Base-by-base conservation (phyloP, 1,139 yeast species). In the Candida sp. region DNA sequence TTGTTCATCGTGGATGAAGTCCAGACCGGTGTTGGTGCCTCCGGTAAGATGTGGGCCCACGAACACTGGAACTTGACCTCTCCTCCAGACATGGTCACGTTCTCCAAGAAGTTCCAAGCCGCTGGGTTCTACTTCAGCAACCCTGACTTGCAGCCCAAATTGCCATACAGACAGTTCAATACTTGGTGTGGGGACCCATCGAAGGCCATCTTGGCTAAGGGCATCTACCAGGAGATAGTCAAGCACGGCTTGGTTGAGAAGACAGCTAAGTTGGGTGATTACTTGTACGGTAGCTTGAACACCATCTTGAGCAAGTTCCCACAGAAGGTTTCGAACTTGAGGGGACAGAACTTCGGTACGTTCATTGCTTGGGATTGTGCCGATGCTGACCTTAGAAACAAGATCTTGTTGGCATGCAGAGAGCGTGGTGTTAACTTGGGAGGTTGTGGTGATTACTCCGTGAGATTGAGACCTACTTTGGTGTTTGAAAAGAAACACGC, bases 141-240 rank as follows among this genome's bases (percentile, higher is more conserved):
- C 67, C 83, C 83, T 33, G 75, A 77, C 49, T 80, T 85, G 59
- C 78, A 83, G 61, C 90, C 90, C 55, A 80, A 78, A 58, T 76
- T 75, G 58, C 83, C 92, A 8, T 86, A 83, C 72, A 81, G 92
- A 72, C 92, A 86, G 67, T 87, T 87, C 75, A 87, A 87, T 79
- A 87, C 93, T 55, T 87, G 93, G 93, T 86, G 91, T 71, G 93
- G 92, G 62, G 92, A 87, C 65, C 90, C 92, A 64, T 83, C 88
- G 34, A 82, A 82, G 69, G 84, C 85, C 68, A 71, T 84, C 49
- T 70, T 85, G 56, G 88, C 90, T 42, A 83, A 82, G 60, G 77
- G 88, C 52, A 86, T 87, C 58, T 83, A 81, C 56, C 74, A 83
- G 61, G 88, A 86, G 63, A 76, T 86, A 50, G 63, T 66, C 22